Base-by-base conservation (phyloP, 2,329 filamentous ascomycete species). In the Diaporthe citrichinensis region DNA sequence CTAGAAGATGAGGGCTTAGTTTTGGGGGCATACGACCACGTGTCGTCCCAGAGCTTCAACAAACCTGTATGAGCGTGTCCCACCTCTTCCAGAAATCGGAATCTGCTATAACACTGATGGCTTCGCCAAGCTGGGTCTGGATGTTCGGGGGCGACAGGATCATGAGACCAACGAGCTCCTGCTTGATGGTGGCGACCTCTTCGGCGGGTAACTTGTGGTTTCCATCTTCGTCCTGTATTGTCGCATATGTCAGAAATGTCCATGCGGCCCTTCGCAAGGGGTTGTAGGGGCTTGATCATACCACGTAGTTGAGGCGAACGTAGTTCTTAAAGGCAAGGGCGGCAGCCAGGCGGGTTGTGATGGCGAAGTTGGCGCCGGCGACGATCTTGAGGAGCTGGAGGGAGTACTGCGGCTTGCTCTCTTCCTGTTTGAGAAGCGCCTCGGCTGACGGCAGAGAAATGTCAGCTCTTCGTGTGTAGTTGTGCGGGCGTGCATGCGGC, bases 281-380 rank as follows among this genome's bases (percentile, higher is more conserved):
- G 14, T 34, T 55, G 20, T 36, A 87, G 39, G 3, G 34, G 58
- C 34, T 62, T 44, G n/a, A 36, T n/a, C 91, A 79, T 85, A 93
- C 92, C 80, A 95, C 94, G 92, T 97, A 99, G 88, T 95, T 97
- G 82, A 94, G 92, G 84, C 94, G 94, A 82, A 99, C 95, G 85
- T 98, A 98, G 88, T 99, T 99, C 87, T 99, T 99, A 91, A 99
- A 99, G 87, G 94, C 97, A 76, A 99, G 90, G 39, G 97, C 95
- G 81, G 94, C 95, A 9, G 96, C 92, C 57, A 99, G 92, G 77
- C 97, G 93, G 77, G 94, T 97, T 80, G 94, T 96, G 78, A 89
- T 86, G 55, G 95, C 92, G 78, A 94, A 91, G 57, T 90, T 87
- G 74, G 92, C 91, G 79, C 93, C 92, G 78, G 94, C 95, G 81